These are phyloP conservation scores for Pleurotus cornucopiae DNA, from an alignment of 768 basidiomycete genomes.

Conservation along the genomic window DNA sequence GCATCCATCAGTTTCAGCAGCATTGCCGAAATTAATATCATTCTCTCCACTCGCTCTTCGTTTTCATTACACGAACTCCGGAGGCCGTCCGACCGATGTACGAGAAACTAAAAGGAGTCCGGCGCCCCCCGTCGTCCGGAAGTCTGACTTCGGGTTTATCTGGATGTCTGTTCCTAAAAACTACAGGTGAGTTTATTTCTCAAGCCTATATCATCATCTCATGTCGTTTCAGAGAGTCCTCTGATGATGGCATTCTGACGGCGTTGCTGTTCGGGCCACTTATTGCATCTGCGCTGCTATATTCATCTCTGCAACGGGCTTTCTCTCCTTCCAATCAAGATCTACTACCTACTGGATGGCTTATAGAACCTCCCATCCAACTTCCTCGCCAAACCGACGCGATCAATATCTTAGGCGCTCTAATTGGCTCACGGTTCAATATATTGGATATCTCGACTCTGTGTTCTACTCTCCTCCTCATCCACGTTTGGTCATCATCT, in stretches of 20 bases:
- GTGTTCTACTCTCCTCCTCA: conserved; percentile 73
- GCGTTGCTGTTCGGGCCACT: conserved; percentile 83
- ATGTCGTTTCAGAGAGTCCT: conserved; percentile 50
- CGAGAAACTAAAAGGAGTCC: conserved; percentile 41
- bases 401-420: conserved; percentile 42
- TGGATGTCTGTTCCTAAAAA: conserved; percentile 94
- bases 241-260: conserved; percentile 83
- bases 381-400: conserved; percentile 40
- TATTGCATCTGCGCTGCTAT: conserved; percentile 66
- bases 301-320: conserved; percentile 38
- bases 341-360: conserved; percentile 62
- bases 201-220: conserved; percentile 10
- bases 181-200: conserved; percentile 52
- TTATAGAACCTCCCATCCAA: conserved; percentile 67
- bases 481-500: conserved; percentile 77
- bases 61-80: conserved; percentile 21
- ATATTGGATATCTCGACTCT: conserved; percentile 78
- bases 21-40: conserved; percentile 13
- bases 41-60: conserved; percentile 15
- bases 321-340: conserved; percentile 21
- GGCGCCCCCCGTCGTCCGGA: conserved; percentile 19
- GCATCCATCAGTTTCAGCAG: conserved; percentile 9
- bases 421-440: conserved; percentile 67
- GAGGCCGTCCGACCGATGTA: conserved; percentile 28
- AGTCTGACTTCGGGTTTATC: conserved; percentile 62